Evolutionary conservation across 2,329 filamentous ascomycete species (phyloP), one percentile per base, ranked within the genome.

Genomic region (Aspergillus caelatus): DNA sequence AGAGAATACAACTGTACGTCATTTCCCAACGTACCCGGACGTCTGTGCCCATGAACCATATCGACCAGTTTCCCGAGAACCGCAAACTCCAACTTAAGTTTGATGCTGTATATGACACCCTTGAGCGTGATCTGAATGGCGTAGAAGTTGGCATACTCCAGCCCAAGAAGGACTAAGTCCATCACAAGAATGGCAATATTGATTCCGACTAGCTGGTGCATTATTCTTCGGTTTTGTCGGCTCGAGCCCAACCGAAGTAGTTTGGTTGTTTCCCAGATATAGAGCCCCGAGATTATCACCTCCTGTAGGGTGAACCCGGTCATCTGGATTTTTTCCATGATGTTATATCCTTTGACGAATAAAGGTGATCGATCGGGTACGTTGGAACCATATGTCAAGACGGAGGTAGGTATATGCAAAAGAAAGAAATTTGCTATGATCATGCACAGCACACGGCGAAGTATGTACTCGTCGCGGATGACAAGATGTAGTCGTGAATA

Each of bases 401-500:
- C 79, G 0, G 82, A 84, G 5, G 84, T 85, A 0, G 83, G 80
- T 0, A 85, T 75, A 66, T 89, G 85, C 28, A 87, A 74, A 11
- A 87, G 61, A 43, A 88, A 66, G 21, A 79, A 80, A 68, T 88
- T 82, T 63, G 80, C 69, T 45, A 88, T 80, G 62, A 90, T 89
- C 82, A 89, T 87, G 59, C 71, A 79, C 0, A 88, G 77, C 0
- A 87, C 82, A 12, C 79, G 77, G 5, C 79, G 80, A 0, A 89
- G 77, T 3, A 83, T 72, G 2, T 74, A 73, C 8, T 80, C 77
- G 48, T 86, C 84, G 19, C 81, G 82, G 3, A 87, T 76, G 12
- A 90, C 80, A 1, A 90, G 79, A 70, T 89, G 86, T 0, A 90
- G 80, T 8, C 88, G 82, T 0, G 86, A 89, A 78, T 86, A 90